These are phyloP conservation scores for Tetraselmis chui DNA, from an alignment of 139 green algal genomes.

Conservation along the genomic window DNA sequence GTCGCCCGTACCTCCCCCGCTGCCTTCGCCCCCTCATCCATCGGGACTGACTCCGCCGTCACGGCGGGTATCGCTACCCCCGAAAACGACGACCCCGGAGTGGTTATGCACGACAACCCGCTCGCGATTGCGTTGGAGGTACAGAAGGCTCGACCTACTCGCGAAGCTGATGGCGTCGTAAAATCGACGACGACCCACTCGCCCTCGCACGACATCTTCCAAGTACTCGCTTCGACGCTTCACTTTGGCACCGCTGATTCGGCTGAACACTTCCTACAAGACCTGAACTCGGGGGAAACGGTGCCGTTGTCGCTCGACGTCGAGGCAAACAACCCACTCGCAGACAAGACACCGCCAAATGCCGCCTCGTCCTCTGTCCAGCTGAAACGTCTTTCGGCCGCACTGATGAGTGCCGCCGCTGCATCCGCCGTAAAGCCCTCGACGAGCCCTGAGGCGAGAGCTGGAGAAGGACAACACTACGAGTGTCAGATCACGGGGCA, in stretches of 20 bases:
- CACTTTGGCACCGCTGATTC: neutral
- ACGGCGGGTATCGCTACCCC: too few relatives aligned
- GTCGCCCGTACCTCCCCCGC: too few relatives aligned
- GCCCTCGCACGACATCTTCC: neutral
- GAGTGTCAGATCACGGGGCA: neutral
- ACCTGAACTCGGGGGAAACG: neutral
- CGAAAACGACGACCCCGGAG: neutral
- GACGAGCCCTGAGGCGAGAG: too few relatives aligned
- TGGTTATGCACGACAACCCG: neutral
- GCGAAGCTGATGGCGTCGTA: too few relatives aligned
- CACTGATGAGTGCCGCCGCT: neutral
- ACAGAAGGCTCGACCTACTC: too few relatives aligned
- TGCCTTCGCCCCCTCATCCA: too few relatives aligned
- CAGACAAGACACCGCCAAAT: neutral
- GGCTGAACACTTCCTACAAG: neutral
- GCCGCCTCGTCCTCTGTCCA: neutral
- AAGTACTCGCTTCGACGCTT: neutral
- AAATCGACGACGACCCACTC: too few relatives aligned
- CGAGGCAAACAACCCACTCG: too few relatives aligned
- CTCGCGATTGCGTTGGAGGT: neutral
- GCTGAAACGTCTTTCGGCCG: neutral
- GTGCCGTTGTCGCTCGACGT: too few relatives aligned
- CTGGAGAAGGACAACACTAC: neutral
- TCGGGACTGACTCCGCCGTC: too few relatives aligned
- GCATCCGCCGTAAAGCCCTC: too few relatives aligned